A percentile compares a stretch with the other conserved stretches of the same genome.
These are phyloP conservation scores for Trichocladium uniseriatum DNA, from an alignment of 495 filamentous ascomycete species.

Conservation along the genomic window DNA sequence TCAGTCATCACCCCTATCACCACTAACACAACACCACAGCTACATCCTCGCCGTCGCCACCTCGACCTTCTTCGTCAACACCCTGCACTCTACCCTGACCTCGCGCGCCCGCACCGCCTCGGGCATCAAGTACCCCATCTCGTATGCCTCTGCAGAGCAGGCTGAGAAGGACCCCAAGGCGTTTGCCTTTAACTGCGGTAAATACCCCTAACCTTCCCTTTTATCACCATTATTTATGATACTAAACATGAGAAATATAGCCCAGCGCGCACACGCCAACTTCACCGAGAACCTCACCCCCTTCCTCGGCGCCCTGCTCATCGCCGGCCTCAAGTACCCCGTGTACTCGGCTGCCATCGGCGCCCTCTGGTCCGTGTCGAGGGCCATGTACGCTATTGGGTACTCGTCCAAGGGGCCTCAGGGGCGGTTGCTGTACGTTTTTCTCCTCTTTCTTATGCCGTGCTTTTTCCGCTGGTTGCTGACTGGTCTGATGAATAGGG, in stretches of 20 bases:
- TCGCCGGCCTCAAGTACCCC: conserved; percentile 50
- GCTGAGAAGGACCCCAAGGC: conserved; percentile 48
- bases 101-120: conserved; percentile 41
- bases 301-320: conserved; percentile 48
- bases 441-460: background rate
- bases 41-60: conserved; percentile 53
- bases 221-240: too few species aligned
- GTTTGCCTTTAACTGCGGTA: conserved; percentile 43
- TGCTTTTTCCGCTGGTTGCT: background rate
- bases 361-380: conserved; percentile 45
- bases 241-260: too few species aligned
- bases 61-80: conserved; percentile 49
- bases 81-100: conserved; percentile 41
- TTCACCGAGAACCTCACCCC: conserved; percentile 58
- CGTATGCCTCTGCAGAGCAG: conserved; percentile 51
- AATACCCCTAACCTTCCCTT: too few species aligned
- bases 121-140: conserved; percentile 52
- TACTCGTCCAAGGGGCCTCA: conserved; percentile 40
- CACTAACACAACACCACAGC: conserved; percentile 16
- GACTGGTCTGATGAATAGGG: conserved; percentile 6
- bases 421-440: conserved; percentile 25
- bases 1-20: too few species aligned
- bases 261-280: conserved; percentile 65
- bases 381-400: conserved; percentile 50
- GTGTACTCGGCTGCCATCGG: conserved; percentile 43